Percentiles rank a stretch among this genome's conserved stretches.
These are phyloP conservation scores for Leccinum fibrillosum DNA, from an alignment of 768 basidiomycete species.

Conservation along the genomic window DNA sequence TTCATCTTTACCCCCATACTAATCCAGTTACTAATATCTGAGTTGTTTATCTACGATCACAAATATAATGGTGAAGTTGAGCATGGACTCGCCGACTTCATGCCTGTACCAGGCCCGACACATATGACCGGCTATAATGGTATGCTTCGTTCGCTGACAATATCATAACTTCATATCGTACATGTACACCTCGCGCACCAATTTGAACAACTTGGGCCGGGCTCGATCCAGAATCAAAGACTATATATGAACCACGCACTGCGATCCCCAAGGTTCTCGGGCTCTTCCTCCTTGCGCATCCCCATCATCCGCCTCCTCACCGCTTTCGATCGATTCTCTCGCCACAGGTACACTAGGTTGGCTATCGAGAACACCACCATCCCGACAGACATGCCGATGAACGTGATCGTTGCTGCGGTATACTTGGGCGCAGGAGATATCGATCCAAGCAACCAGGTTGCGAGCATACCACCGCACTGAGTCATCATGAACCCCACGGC, in stretches of 20 bases:
- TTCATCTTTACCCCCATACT: too few relatives aligned
- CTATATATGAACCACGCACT: neutral
- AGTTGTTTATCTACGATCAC: too few relatives aligned
- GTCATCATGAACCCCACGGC: neutral
- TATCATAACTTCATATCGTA: constrained; percentile 39
- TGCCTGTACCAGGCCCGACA: too few relatives aligned
- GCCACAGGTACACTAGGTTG: neutral
- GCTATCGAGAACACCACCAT: neutral
- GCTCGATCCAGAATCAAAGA: neutral
- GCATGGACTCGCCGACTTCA: too few relatives aligned
- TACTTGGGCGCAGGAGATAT: neutral
- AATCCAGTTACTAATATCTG: too few relatives aligned
- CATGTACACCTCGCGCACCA: neutral
- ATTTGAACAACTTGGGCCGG: neutral
- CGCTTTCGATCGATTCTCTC: neutral
- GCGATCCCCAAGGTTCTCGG: neutral
- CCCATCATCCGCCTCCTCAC: neutral
- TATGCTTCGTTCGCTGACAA: constrained; percentile 72
- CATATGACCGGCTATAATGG: constrained; percentile 21
- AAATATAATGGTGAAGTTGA: too few relatives aligned
- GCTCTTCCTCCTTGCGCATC: neutral
- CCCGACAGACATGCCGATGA: neutral
- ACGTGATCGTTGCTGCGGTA: neutral
- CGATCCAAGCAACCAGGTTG: neutral
- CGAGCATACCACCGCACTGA: neutral